These are phyloP conservation scores for Sugiyamaella castrensis DNA, from an alignment of 1,139 yeast species.

Conservation along the genomic window DNA sequence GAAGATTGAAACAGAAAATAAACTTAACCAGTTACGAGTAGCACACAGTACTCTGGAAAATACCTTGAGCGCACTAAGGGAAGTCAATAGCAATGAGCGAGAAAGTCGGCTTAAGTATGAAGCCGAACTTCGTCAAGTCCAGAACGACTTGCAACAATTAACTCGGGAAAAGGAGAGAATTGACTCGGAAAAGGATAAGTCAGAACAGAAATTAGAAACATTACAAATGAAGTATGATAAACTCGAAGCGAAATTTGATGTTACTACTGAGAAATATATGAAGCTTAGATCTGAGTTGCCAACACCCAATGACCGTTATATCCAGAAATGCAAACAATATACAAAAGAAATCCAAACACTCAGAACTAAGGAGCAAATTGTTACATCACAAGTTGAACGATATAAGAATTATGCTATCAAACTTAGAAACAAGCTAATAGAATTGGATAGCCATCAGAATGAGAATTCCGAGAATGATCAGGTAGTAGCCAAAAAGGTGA, in stretches of 20 bases:
- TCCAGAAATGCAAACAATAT: conserved; percentile 9
- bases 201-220: conserved; percentile 18
- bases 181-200: conserved; percentile 12
- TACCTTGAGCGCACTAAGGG: conserved; percentile 22
- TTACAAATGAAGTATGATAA: conserved; percentile 19
- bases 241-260: conserved; percentile 18
- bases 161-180: conserved; percentile 7
- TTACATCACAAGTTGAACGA: conserved; percentile 3
- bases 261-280: conserved; percentile 12
- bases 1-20: conserved; percentile 19
- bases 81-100: conserved; percentile 22
- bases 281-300: conserved; percentile 9
- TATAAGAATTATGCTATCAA: conserved; percentile 17
- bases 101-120: conserved; percentile 19
- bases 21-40: conserved; percentile 20
- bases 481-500: conserved; percentile 17
- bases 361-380: conserved; percentile 2
- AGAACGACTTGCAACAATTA: conserved; percentile 16
- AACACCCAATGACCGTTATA: background rate
- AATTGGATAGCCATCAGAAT: conserved; percentile 5
- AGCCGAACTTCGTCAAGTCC: conserved; percentile 15
- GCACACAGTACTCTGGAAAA: conserved; percentile 22
- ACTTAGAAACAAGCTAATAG: conserved; percentile 25
- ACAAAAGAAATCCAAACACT: conserved; percentile 1
- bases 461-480: conserved; percentile 6